These are phyloP conservation scores for Colletotrichum sp. DNA, from an alignment of 2,329 filamentous ascomycete genomes.

Conservation along the genomic window DNA sequence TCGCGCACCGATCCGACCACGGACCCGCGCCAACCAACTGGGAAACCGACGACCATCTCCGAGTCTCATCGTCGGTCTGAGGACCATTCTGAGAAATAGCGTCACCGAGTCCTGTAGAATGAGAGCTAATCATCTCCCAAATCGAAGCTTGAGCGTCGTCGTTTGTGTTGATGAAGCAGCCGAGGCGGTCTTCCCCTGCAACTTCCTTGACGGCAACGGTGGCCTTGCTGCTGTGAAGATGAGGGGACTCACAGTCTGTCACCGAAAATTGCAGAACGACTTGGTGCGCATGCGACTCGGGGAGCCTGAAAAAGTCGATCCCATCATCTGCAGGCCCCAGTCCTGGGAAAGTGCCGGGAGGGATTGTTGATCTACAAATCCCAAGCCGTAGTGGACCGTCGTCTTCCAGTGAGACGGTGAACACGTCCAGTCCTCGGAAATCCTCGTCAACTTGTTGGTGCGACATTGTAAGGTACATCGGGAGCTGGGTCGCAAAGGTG, in stretches of 20 bases:
- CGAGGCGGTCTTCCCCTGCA: not conserved
- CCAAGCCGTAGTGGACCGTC: not conserved
- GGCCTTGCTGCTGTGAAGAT: not conserved
- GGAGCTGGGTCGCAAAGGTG: not conserved
- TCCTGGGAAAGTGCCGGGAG: not conserved
- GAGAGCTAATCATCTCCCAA: not conserved
- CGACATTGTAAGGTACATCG: not conserved
- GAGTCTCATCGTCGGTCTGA: not conserved
- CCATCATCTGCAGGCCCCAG: not conserved
- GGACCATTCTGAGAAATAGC: not conserved
- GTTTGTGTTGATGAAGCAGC: not conserved
- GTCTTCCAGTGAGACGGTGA: not conserved
- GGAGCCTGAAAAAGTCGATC: not conserved
- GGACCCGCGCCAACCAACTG: not conserved
- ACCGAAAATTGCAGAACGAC: not conserved
- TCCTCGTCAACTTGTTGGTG: not conserved
- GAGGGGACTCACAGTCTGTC: not conserved
- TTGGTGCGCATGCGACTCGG: not conserved
- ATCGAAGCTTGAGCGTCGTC: not conserved
- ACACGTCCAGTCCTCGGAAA: not conserved
- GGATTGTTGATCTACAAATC: not conserved
- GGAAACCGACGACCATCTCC: not conserved
- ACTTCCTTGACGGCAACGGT: not conserved
- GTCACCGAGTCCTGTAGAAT: not conserved
- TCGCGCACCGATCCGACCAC: not conserved